Conservation (phyloP, 345 rosid genomes). For the Balakata baccata region DNA sequence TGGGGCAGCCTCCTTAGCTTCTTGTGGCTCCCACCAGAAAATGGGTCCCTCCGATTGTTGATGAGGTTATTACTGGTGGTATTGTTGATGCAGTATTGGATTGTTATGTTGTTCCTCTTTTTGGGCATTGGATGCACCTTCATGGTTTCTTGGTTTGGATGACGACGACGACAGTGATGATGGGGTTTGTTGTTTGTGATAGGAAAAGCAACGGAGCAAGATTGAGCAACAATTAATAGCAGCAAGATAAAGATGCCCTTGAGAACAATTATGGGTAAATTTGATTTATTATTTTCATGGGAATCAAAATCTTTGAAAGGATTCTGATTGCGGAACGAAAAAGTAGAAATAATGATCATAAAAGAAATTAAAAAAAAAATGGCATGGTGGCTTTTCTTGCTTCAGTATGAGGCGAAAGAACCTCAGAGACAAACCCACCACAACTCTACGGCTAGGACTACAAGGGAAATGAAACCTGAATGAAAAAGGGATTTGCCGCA, state of each 20-base stretch:
- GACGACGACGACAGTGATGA: too few relatives aligned
- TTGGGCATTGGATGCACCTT: constrained; percentile 78
- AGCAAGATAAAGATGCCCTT: constrained; percentile 28
- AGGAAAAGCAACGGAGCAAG: constrained; percentile 4
- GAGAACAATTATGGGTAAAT: constrained; percentile 14
- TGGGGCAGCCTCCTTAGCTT: constrained; percentile 91
- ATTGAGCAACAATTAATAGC: constrained; percentile 29
- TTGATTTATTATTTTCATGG: constrained; percentile 9
- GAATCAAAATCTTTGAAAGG: constrained; percentile 42
- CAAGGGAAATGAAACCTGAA: not conserved
- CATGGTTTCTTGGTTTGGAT: constrained; percentile 40
- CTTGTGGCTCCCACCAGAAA: constrained; percentile 50
- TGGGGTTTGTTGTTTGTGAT: not conserved
- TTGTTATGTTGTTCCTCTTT: constrained; percentile 54
- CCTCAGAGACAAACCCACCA: not conserved
- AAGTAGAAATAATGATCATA: constrained; percentile 31
- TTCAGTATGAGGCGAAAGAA: constrained; percentile 1
- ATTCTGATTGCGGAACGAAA: constrained; percentile 20
- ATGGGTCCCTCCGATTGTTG: constrained; percentile 30
- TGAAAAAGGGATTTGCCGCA: not conserved
- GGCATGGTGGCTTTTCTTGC: not conserved
- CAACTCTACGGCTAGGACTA: not conserved
- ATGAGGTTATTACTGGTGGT: constrained; percentile 22
- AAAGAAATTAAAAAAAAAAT: not conserved
- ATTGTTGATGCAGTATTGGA: constrained; percentile 40